Base-by-base conservation (phyloP, 169 alveolate species). In the Sarcocystis neurona region DNA sequence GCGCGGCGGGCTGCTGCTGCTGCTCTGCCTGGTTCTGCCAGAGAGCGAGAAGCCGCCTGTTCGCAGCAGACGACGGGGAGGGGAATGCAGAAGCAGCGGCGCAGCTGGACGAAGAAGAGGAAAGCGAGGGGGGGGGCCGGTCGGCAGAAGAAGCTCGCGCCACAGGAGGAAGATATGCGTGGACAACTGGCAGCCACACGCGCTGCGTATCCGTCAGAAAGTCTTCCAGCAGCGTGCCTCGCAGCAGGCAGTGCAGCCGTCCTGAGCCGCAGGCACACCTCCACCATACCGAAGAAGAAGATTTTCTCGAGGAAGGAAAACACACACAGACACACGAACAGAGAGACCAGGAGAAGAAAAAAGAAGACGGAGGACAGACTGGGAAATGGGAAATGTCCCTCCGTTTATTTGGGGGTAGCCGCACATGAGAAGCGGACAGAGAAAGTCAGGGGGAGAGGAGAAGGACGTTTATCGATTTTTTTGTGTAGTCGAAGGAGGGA, bases 171-270 rank as follows among this genome's bases (percentile, higher is more conserved):
- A 88, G 84, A 32, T 80, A 89, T 27, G 88, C 32, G 58, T 70
- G 79, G 39, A 89, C 88, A 30, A 89, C 58, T n/a, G 93, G 93
- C 93, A 84, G 66, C 79, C 89, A 89, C 46, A 84, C 44, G 30
- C 85, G 75, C 88, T 89, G 93, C 8, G 23, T 47, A 39, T 84
- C 66, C 37, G 58, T 48, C 58, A 85, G 18, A 32, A 79, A 58
- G 34, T 34, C 48, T 46, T 89, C 93, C 8, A 89, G 58, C 79
- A 78, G 44, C 80, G 93, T 82, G 32, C 90, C 93, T 3, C 93
- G 93, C 56, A 89, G 79, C 47, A 89, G 90, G 20, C 90, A 84
- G 89, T 89, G 93, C 44, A 89, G 30, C 12, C 93, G 90, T n/a
- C 93, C 93, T 89, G 89, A 74, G 20, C 18, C 0, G 30, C 56